Base-by-base conservation (phyloP, 163 green algal genomes). In the Scenedesmus sp. region DNA sequence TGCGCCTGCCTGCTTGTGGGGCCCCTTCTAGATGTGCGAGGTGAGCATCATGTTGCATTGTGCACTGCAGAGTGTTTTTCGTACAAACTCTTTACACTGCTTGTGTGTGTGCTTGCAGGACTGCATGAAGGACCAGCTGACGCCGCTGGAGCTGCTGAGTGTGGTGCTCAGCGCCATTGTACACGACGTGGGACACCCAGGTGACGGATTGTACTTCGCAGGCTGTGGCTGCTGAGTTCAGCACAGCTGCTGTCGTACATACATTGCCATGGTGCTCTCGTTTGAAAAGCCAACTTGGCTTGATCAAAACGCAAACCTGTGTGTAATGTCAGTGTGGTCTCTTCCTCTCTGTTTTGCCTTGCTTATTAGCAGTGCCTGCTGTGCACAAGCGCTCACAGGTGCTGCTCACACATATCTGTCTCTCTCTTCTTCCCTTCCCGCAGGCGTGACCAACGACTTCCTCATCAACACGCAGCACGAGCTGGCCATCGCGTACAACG, bases 381-480 rank as follows among this genome's bases (percentile, higher is more conserved):
- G n/a, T 20, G 64, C 23, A 52, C 70, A 4, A 15, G 60, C 77
- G n/a, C 18, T 18, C n/a, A 7, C 76, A 59, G 15, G 76, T n/a
- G 1, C 7, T 46, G 76, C 26, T 89, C 3, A 46, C 66, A 90
- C 52, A 10, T 64, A n/a, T 88, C 56, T 23, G 8, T 76, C 57
- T 76, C 56, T 12, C 8, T 67, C 3, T 70, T 55, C 85, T n/a
- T 89, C 64, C 15, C 16, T 46, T 56, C n/a, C 12, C 85, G n/a
- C 84, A 84, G 97, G 97, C 60, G 94, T 99, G 8, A 97, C 96
- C 92, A 99, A 99, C 93, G 97, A 98, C 79, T 99, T 98, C 90
- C 93, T 99, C 54, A 95, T 98, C 82, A 96, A 96, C 88, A 97
- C 90, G 62, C 92, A 95, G 82, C 94, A 96, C 57, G 94, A 96